Evolutionary conservation across 495 filamentous ascomycete genomes (phyloP).

Genomic region (Baudoinia panamericana): DNA sequence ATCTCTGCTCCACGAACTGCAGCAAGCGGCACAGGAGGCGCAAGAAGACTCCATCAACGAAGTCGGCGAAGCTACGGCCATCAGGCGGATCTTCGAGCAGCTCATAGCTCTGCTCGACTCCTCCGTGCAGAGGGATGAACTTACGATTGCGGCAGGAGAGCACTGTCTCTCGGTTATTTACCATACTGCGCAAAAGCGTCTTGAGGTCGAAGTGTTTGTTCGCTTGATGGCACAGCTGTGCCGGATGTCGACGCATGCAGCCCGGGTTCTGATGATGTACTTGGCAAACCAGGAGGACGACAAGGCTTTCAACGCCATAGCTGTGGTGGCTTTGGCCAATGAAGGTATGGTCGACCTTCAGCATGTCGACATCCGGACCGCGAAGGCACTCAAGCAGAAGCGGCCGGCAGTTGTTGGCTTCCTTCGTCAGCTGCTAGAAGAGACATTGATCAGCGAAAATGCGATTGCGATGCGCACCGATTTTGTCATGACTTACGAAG

Average conservation of each 20-base stretch:
- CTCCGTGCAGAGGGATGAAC: constrained; percentile 45
- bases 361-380: constrained; percentile 63
- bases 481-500: constrained; percentile 66
- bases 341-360: constrained; percentile 61
- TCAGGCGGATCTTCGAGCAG: constrained; percentile 34
- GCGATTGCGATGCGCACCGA: constrained; percentile 69
- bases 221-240: constrained; percentile 70
- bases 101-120: constrained; percentile 37
- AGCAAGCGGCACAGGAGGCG: constrained; percentile 47
- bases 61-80: constrained; percentile 31
- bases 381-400: constrained; percentile 54
- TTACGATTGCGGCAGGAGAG: constrained; percentile 53
- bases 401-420: constrained; percentile 60
- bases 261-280: constrained; percentile 59
- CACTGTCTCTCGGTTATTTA: constrained; percentile 61
- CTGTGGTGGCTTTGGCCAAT: constrained; percentile 65
- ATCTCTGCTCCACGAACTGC: constrained; percentile 56
- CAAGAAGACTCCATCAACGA: constrained; percentile 59
- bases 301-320: constrained; percentile 61
- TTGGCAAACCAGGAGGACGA: constrained; percentile 58
- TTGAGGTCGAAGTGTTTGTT: constrained; percentile 74
- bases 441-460: constrained; percentile 60
- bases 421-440: constrained; percentile 59
- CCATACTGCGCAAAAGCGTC: constrained; percentile 39
- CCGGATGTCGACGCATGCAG: constrained; percentile 58